Percentiles rank a stretch among this genome's conserved stretches.
Evolutionary conservation across 495 filamentous ascomycete genomes (phyloP).

Genomic region (Polyplosphaeria fusca): DNA sequence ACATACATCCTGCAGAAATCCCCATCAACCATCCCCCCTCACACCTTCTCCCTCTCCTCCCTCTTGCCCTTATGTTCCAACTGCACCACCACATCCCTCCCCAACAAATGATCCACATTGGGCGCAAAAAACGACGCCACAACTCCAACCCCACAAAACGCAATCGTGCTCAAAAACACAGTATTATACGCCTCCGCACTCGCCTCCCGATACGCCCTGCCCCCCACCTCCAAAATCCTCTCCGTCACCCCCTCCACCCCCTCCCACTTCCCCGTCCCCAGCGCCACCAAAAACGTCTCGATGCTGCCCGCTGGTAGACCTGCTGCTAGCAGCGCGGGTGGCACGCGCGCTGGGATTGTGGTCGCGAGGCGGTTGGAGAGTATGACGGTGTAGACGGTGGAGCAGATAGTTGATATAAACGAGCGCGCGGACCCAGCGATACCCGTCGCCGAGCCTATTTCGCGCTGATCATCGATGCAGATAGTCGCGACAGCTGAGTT

Average conservation of each 20-base stretch:
- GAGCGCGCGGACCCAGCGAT: slow-evolving; percentile 21
- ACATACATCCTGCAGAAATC: background rate
- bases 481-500: slow-evolving; percentile 22
- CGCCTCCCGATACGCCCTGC: slow-evolving; percentile 19
- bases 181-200: slow-evolving; percentile 19
- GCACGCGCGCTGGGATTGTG: slow-evolving; percentile 18
- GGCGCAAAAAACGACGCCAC: slow-evolving; percentile 14
- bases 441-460: slow-evolving; percentile 26
- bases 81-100: slow-evolving; percentile 25
- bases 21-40: background rate
- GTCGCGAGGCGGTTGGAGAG: slow-evolving; percentile 26
- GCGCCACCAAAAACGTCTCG: slow-evolving; percentile 3
- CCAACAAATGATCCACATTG: slow-evolving; percentile 22
- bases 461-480: slow-evolving; percentile 20
- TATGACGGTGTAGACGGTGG: slow-evolving; percentile 24
- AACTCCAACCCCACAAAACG: slow-evolving; percentile 21
- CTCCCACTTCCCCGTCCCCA: slow-evolving; percentile 16
- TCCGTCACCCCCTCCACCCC: slow-evolving; percentile 14
- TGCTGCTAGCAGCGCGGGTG: slow-evolving; percentile 6
- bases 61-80: slow-evolving; percentile 1
- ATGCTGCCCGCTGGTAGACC: slow-evolving; percentile 9
- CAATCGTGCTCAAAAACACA: slow-evolving; percentile 28
- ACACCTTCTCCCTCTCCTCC: background rate
- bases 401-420: slow-evolving; percentile 22
- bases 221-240: slow-evolving; percentile 9